These are phyloP conservation scores for Candida insectorum DNA, from an alignment of 805 yeast species.

Conservation along the genomic window DNA sequence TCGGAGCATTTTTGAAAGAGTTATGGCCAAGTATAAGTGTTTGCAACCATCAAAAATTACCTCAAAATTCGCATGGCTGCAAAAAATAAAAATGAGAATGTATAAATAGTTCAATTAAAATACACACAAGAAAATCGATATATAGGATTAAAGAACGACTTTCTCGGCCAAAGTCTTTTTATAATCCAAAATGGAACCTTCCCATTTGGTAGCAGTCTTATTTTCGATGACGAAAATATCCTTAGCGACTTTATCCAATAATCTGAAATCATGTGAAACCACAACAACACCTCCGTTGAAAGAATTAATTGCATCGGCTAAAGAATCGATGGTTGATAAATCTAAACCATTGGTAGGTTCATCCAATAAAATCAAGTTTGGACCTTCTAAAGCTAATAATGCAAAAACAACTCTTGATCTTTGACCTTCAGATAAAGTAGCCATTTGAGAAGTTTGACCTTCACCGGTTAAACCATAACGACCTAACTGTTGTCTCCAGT, in stretches of 20 bases:
- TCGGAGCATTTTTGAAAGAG: too few species aligned
- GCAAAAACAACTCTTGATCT: constrained; percentile 99
- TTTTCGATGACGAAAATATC: constrained; percentile 95
- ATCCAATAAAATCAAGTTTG: constrained; percentile 91
- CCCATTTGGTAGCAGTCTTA: constrained; percentile 96
- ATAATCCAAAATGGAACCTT: constrained; percentile 84
- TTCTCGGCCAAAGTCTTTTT: constrained; percentile 92
- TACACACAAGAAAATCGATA: constrained; percentile 7
- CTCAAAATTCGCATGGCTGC: neutral
- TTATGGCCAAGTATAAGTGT: too few species aligned
- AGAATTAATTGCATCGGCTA: constrained; percentile 91
- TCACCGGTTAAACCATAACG: constrained; percentile 98
- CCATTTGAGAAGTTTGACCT: constrained; percentile 98
- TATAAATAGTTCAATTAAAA: constrained; percentile 6
- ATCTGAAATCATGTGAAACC: constrained; percentile 98
- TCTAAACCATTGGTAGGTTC: constrained; percentile 99
- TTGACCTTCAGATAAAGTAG: constrained; percentile 97
- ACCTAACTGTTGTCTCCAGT: constrained; percentile 97
- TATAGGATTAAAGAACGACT: constrained; percentile 55
- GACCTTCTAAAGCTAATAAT: constrained; percentile 88
- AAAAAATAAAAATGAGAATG: too few species aligned
- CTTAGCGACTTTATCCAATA: constrained; percentile 94
- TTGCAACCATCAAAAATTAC: too few species aligned
- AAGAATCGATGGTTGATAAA: constrained; percentile 95
- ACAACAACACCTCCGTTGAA: constrained; percentile 98